These are phyloP conservation scores for Lophiotrema nucula DNA, from an alignment of 495 filamentous ascomycete species.

Conservation along the genomic window DNA sequence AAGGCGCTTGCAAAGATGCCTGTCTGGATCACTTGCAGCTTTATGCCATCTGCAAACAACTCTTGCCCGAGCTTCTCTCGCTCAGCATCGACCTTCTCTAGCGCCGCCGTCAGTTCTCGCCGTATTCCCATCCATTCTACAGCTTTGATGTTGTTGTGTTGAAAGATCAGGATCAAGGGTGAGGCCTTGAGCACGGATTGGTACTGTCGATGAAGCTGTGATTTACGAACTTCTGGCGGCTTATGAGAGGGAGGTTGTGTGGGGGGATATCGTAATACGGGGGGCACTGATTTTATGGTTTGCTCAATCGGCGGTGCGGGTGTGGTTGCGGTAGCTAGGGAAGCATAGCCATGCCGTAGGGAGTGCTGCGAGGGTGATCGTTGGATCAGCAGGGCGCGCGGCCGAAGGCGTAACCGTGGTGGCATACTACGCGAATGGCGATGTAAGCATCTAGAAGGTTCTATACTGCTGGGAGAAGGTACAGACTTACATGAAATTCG, in stretches of 20 bases:
- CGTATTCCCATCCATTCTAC: slow-evolving; percentile 84
- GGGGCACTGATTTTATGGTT: slow-evolving; percentile 54
- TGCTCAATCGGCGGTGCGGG: slow-evolving; percentile 52
- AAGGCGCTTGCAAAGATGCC: slow-evolving; percentile 83
- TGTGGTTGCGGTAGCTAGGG: slow-evolving; percentile 49
- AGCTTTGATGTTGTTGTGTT: slow-evolving; percentile 92
- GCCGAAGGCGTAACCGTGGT: slow-evolving; percentile 44
- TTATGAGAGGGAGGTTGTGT: slow-evolving; percentile 88
- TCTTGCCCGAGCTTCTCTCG: slow-evolving; percentile 47
- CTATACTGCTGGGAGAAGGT: not conserved
- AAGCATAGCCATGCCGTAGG: slow-evolving; percentile 49
- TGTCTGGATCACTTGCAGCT: slow-evolving; percentile 80
- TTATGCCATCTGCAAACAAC: slow-evolving; percentile 55
- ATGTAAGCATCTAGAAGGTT: not conserved
- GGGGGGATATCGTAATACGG: slow-evolving; percentile 58
- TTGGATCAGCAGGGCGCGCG: slow-evolving; percentile 17
- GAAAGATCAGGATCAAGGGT: slow-evolving; percentile 87
- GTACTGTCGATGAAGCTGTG: slow-evolving; percentile 92
- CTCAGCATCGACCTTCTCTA: slow-evolving; percentile 63
- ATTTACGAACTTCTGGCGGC: slow-evolving; percentile 80
- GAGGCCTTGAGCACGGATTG: slow-evolving; percentile 87
- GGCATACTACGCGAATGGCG: slow-evolving; percentile 43
- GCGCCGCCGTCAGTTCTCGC: slow-evolving; percentile 70
- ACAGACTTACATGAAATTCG: slow-evolving; percentile 15
- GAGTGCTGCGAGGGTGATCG: slow-evolving; percentile 7